Evolutionary conservation across 2,329 filamentous ascomycete genomes (phyloP).

Genomic region (Phaeosphaeriaceae sp.): DNA sequence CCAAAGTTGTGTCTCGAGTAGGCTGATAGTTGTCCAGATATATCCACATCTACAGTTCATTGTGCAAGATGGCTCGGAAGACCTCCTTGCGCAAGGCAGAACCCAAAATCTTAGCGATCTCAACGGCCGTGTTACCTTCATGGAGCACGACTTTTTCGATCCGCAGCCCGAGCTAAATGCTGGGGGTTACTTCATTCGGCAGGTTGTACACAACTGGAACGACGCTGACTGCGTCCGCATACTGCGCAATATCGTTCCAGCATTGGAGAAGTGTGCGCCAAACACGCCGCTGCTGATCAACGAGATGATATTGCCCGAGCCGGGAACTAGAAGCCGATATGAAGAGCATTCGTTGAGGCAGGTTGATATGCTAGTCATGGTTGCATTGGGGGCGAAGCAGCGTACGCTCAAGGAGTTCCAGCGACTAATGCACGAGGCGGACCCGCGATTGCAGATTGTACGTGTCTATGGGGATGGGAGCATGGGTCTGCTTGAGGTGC

Average conservation of each 20-base stretch:
- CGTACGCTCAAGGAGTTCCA: not conserved
- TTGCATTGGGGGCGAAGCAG: not conserved
- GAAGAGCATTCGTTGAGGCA: not conserved
- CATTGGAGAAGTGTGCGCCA: not conserved
- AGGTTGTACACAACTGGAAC: not conserved
- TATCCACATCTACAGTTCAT: too few relatives aligned
- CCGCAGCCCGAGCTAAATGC: not conserved
- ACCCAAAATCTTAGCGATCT: too few relatives aligned
- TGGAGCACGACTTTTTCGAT: not conserved
- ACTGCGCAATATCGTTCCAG: not conserved
- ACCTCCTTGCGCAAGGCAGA: too few relatives aligned
- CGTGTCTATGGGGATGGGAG: too few relatives aligned
- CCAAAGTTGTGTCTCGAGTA: too few relatives aligned
- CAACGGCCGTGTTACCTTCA: not conserved
- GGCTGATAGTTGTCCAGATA: too few relatives aligned
- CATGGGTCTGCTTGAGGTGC: too few relatives aligned
- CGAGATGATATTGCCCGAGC: not conserved
- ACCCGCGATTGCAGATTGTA: too few relatives aligned
- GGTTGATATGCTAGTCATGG: not conserved
- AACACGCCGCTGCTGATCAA: not conserved
- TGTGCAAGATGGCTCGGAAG: too few relatives aligned
- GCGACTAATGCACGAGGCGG: too few relatives aligned
- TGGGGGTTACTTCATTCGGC: not conserved
- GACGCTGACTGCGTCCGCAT: not conserved
- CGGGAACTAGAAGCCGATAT: not conserved